These are phyloP conservation scores for Cinchona pubescens DNA, from an alignment of 257 asterid species.

Conservation along the genomic window DNA sequence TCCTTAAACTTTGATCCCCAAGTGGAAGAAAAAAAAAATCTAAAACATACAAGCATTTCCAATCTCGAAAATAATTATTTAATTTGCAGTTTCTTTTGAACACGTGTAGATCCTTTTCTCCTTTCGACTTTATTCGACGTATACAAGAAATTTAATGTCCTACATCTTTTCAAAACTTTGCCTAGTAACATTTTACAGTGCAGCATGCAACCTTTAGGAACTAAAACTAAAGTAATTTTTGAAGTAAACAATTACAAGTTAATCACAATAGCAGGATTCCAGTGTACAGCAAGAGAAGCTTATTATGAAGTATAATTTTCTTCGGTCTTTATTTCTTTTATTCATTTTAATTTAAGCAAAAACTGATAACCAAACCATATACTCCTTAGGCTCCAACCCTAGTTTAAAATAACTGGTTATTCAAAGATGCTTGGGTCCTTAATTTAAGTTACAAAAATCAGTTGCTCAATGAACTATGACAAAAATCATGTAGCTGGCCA, in stretches of 20 bases:
- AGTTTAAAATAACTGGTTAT: neutral
- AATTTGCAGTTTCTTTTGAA: too few species aligned
- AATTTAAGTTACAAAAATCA: neutral
- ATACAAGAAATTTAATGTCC: neutral
- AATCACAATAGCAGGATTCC: neutral
- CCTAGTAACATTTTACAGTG: neutral
- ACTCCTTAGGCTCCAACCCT: too few species aligned
- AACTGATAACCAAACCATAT: neutral
- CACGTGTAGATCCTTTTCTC: neutral
- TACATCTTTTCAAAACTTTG: neutral
- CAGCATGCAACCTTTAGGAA: neutral
- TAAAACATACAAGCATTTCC: neutral
- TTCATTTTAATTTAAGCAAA: neutral
- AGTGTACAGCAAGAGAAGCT: too few species aligned
- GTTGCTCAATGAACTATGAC: neutral
- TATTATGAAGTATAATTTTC: neutral
- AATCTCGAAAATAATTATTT: neutral
- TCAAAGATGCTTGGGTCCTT: neutral
- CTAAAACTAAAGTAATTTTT: neutral
- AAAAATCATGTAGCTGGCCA: neutral
- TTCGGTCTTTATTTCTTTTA: neutral
- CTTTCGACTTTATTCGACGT: neutral
- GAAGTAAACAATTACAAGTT: too few species aligned
- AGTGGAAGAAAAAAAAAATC: neutral
- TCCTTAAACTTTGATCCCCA: neutral